phyloP scores from a whole-genome alignment of 768 basidiomycete genomes.

The Galerina marginata region DNA sequence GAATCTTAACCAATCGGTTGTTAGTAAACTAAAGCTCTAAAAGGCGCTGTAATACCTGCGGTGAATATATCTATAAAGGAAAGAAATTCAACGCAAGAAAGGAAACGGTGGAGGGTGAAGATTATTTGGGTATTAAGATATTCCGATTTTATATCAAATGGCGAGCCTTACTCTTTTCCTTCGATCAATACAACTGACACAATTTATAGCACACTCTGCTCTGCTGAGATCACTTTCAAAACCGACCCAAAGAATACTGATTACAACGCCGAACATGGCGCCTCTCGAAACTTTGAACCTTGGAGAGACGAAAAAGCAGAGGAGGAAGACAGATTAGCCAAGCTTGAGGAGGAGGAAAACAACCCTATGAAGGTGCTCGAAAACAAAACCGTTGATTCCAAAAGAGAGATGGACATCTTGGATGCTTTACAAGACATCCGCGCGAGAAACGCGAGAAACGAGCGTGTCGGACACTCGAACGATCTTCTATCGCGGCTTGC shows the following conservation, averaged over 20 bases:
- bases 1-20: background rate
- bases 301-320: constrained; percentile 86
- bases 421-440: constrained; percentile 95
- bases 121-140: constrained; percentile 98
- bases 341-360: constrained; percentile 90
- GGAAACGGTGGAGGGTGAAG: constrained; percentile 96
- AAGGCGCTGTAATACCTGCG: constrained; percentile 94
- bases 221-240: constrained; percentile 99
- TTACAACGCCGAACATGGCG: constrained; percentile 93
- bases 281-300: constrained; percentile 96
- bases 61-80: constrained; percentile 98
- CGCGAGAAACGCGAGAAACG: constrained; percentile 86
- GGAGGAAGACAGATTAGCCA: constrained; percentile 84
- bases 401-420: constrained; percentile 97
- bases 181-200: constrained; percentile 19
- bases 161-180: constrained; percentile 42
- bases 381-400: constrained; percentile 89
- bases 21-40: constrained; percentile 13
- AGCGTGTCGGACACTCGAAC: constrained; percentile 77
- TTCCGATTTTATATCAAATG: constrained; percentile 94
- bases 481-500: constrained; percentile 70
- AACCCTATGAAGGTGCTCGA: constrained; percentile 98
- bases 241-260: constrained; percentile 99
- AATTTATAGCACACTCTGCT: constrained; percentile 80
- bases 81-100: constrained; percentile 99